These are phyloP conservation scores for Calycina marina DNA, from an alignment of 2,329 filamentous ascomycete species.

Conservation along the genomic window DNA sequence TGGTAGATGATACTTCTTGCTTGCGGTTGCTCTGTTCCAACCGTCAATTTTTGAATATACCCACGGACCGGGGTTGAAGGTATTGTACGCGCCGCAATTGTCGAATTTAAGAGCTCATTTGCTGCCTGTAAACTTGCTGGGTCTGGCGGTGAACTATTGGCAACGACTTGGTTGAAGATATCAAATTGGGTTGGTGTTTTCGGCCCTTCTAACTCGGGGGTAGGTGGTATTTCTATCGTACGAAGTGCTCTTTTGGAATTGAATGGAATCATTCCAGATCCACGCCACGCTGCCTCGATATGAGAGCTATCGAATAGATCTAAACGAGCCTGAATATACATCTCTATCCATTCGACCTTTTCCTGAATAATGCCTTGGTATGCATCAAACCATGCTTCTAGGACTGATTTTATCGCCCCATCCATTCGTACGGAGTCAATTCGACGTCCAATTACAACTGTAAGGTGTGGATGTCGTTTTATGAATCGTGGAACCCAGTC, in stretches of 20 bases:
- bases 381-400: too few relatives aligned
- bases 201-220: not conserved
- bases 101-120: not conserved
- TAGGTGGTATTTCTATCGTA: not conserved
- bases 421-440: too few relatives aligned
- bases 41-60: constrained; percentile 5
- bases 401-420: too few relatives aligned
- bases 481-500: too few relatives aligned
- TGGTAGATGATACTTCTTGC: not conserved
- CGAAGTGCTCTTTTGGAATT: constrained; percentile 2
- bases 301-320: constrained; percentile 1
- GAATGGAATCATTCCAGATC: too few relatives aligned
- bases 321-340: constrained; percentile 3
- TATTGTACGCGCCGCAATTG: not conserved
- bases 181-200: too few relatives aligned
- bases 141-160: too few relatives aligned
- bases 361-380: not conserved
- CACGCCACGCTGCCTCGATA: constrained; percentile 2
- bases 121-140: too few relatives aligned
- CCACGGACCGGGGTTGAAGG: not conserved
- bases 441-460: too few relatives aligned
- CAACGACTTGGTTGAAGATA: too few relatives aligned
- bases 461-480: too few relatives aligned
- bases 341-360: constrained; percentile 1
- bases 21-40: constrained; percentile 2